Conservation (phyloP, 164 flowering plant genomes). For the Chimonanthus salicifolius region DNA sequence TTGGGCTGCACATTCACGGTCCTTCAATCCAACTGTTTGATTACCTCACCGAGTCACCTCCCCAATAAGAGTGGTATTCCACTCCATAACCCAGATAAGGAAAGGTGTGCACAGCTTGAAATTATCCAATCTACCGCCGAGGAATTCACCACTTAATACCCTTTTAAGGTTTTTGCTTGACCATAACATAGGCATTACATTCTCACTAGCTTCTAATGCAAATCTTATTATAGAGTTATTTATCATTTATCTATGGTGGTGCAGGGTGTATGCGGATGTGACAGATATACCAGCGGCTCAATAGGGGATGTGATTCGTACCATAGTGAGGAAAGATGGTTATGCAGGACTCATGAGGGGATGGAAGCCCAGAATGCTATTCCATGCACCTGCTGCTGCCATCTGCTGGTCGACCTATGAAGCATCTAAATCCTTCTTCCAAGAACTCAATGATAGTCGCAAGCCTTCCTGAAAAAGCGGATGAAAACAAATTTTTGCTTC, state of each 20-base stretch:
- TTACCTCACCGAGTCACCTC: no score
- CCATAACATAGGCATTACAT: no score
- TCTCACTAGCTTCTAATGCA: no score
- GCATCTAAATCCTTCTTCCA: slow-evolving; percentile 70
- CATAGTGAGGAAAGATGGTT: slow-evolving; percentile 71
- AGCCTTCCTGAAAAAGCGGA: not conserved
- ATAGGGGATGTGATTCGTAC: slow-evolving; percentile 48
- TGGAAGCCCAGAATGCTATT: slow-evolving; percentile 94
- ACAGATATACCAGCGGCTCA: slow-evolving; percentile 58
- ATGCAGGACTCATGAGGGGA: slow-evolving; percentile 74
- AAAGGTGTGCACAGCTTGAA: no score
- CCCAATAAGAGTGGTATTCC: no score
- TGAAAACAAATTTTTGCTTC: not conserved
- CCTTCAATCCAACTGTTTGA: no score
- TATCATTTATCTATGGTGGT: slow-evolving; percentile 8
- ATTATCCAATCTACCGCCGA: no score
- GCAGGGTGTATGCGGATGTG: slow-evolving; percentile 93
- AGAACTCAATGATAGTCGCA: slow-evolving; percentile 26
- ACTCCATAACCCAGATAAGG: no score
- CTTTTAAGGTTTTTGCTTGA: no score
- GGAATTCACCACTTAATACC: no score
- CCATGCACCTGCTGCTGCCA: slow-evolving; percentile 99
- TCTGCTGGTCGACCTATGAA: slow-evolving; percentile 92
- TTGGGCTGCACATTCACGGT: no score
- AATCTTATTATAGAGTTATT: not conserved